Conservation (phyloP, 371 early-diverging fungal species). For the Dentiscutata heterogama region DNA sequence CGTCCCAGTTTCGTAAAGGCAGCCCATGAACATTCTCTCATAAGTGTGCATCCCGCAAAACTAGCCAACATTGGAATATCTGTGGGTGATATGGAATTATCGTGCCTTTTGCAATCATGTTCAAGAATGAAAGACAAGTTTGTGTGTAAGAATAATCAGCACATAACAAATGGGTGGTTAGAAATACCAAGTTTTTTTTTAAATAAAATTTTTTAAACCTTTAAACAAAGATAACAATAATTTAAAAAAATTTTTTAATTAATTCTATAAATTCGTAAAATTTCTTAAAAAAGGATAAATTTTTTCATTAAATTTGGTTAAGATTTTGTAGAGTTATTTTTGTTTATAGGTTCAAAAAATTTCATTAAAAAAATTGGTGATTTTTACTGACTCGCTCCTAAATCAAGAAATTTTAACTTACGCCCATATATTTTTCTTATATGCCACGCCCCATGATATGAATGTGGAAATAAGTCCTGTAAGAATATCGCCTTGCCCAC, state of each 20-base stretch:
- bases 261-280: too few relatives aligned
- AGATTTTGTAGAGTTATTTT: too few relatives aligned
- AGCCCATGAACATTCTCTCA: slow-evolving; percentile 69
- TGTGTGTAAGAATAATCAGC: neutral
- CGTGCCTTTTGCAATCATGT: slow-evolving; percentile 49
- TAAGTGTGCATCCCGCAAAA: slow-evolving; percentile 76
- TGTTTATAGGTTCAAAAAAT: too few relatives aligned
- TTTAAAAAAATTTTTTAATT: neutral
- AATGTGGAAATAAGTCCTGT: slow-evolving; percentile 91
- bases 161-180: neutral
- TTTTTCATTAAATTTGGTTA: too few relatives aligned
- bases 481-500: slow-evolving; percentile 99
- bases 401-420: slow-evolving; percentile 49
- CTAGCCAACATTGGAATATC: slow-evolving; percentile 74
- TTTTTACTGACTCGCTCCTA: too few relatives aligned
- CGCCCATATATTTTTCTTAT: slow-evolving; percentile 70
- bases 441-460: slow-evolving; percentile 84
- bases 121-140: slow-evolving; percentile 14
- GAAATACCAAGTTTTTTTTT: neutral
- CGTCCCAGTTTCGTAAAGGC: slow-evolving; percentile 80
- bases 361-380: neutral
- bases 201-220: slow-evolving; percentile 1
- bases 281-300: too few relatives aligned
- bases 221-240: neutral
- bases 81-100: slow-evolving; percentile 54